A percentile compares a stretch with the other conserved stretches of the same genome.
These are phyloP conservation scores for Boletus vermiculosoides DNA, from an alignment of 768 basidiomycete species.

Conservation along the genomic window DNA sequence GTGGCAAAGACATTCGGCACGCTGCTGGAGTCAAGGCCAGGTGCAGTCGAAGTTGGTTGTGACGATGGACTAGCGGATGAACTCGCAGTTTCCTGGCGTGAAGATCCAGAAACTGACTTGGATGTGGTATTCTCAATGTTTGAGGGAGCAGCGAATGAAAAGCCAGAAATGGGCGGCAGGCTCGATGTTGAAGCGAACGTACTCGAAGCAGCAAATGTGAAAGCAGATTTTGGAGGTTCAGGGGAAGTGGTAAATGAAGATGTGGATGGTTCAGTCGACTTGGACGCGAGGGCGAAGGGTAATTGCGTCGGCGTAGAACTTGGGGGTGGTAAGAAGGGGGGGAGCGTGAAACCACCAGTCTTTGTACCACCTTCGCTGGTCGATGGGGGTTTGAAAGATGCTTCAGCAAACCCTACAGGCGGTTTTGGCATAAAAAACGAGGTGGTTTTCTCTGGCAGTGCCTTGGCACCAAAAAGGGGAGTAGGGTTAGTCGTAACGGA, in stretches of 20 bases:
- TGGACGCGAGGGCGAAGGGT: constrained; percentile 18
- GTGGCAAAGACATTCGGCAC: constrained; percentile 25
- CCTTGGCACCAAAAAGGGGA: constrained; percentile 12
- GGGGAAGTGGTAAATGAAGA: constrained; percentile 13
- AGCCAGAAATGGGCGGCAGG: constrained; percentile 14
- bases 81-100: constrained; percentile 13
- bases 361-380: constrained; percentile 21
- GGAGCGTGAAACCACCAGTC: constrained; percentile 25
- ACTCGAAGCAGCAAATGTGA: constrained; percentile 23
- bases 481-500: constrained; percentile 9
- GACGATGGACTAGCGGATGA: constrained; percentile 1
- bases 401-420: constrained; percentile 26
- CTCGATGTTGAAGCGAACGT: constrained; percentile 4
- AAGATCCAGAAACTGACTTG: constrained; percentile 5
- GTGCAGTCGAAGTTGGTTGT: constrained; percentile 11
- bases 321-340: constrained; percentile 24
- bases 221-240: constrained; percentile 31
- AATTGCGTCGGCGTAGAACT: constrained; percentile 7
- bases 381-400: constrained; percentile 8
- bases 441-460: constrained; percentile 17
- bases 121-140: constrained; percentile 6
- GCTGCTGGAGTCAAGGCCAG: constrained; percentile 17
- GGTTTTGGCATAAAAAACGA: constrained; percentile 35
- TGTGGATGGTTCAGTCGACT: constrained; percentile 15
- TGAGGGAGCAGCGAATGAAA: constrained; percentile 17